phyloP scores from a whole-genome alignment of 305 asterid genomes.

The Vinca major region DNA sequence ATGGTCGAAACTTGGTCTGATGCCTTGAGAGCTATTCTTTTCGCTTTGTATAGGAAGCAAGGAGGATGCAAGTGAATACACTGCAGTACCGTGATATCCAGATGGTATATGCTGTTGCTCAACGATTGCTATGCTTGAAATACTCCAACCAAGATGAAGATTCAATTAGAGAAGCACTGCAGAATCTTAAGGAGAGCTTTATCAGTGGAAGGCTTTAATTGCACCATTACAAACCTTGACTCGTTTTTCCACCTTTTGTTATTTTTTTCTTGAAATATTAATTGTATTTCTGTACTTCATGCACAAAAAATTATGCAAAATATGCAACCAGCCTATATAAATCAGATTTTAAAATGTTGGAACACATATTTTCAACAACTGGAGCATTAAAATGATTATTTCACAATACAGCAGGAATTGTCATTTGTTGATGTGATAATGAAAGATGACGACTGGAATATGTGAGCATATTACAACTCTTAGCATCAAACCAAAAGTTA shows the following conservation, averaged over 20 bases:
- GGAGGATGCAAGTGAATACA: slow-evolving; percentile 50
- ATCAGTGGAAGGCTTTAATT: slow-evolving; percentile 36
- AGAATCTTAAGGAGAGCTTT: slow-evolving; percentile 53
- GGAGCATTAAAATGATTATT: neutral
- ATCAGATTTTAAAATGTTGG: neutral
- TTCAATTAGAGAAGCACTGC: slow-evolving; percentile 66
- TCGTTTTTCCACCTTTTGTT: neutral
- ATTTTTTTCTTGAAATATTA: too few relatives aligned
- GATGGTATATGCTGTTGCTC: slow-evolving; percentile 63
- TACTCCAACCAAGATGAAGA: slow-evolving; percentile 76
- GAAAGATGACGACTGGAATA: neutral
- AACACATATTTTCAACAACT: neutral
- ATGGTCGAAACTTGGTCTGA: neutral
- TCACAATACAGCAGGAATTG: neutral
- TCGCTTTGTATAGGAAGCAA: slow-evolving; percentile 40
- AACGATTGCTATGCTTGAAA: slow-evolving; percentile 74
- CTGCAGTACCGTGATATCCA: slow-evolving; percentile 45
- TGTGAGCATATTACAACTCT: neutral
- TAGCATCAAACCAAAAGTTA: neutral
- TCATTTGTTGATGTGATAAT: neutral
- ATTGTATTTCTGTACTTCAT: too few relatives aligned
- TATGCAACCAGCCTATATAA: neutral
- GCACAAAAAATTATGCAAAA: too few relatives aligned
- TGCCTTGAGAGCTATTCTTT: neutral
- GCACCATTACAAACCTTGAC: neutral